Evolutionary conservation across 441 rosid genomes (phyloP).

Genomic region (Flueggea neowawraea): DNA sequence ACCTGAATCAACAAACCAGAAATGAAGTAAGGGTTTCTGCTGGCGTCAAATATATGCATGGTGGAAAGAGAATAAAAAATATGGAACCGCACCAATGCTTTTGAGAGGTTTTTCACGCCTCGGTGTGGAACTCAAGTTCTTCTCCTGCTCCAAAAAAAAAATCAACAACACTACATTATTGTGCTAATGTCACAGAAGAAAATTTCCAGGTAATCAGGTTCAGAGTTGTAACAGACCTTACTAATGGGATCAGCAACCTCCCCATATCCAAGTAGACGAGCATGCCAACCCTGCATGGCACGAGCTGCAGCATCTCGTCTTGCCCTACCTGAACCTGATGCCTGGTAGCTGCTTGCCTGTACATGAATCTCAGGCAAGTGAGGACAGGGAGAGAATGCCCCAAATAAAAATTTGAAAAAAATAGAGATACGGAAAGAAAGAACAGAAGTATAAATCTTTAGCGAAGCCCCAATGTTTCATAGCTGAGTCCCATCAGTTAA

Average conservation of each 20-base stretch:
- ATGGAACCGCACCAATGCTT: conserved; percentile 49
- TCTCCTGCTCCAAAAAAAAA: conserved; percentile 41
- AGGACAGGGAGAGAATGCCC: not conserved
- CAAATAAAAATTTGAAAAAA: no score
- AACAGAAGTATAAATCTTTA: not conserved
- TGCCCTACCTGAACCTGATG: conserved; percentile 68
- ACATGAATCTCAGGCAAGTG: conserved; percentile 1
- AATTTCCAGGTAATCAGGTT: conserved; percentile 9
- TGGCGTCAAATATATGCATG: conserved; percentile 8
- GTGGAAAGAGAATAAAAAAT: conserved; percentile 20
- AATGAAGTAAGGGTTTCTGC: conserved; percentile 14
- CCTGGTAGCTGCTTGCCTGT: conserved; percentile 53
- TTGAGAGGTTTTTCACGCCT: conserved; percentile 75
- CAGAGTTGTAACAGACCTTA: conserved; percentile 35
- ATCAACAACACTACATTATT: conserved; percentile 7
- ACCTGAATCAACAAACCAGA: conserved; percentile 40
- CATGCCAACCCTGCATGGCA: conserved; percentile 96
- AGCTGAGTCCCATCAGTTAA: no score
- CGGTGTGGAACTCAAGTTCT: conserved; percentile 40
- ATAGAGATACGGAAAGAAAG: no score
- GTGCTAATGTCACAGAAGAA: conserved; percentile 1
- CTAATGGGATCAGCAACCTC: conserved; percentile 51
- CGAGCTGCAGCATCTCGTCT: conserved; percentile 85
- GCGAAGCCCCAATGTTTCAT: no score
- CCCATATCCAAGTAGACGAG: conserved; percentile 66